Evolutionary conservation across 2,329 filamentous ascomycete species (phyloP).

Genomic region (Pseudodiploospora longispora): DNA sequence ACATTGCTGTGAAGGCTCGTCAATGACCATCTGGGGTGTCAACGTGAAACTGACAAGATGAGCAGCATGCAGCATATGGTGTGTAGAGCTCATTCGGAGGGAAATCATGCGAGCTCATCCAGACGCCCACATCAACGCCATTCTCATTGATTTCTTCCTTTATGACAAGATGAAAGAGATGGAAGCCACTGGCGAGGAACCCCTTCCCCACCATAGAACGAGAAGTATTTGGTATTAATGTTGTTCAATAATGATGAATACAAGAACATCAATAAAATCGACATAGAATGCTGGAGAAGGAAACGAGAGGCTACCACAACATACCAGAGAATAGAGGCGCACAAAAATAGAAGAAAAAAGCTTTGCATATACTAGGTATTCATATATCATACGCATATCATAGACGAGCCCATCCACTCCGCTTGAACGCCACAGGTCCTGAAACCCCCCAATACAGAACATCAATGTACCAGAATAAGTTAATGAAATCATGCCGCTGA

Average conservation of each 20-base stretch:
- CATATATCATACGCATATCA: too few relatives aligned
- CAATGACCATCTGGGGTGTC: background rate
- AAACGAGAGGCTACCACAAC: too few relatives aligned
- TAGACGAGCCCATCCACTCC: background rate
- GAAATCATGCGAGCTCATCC: slow-evolving; percentile 72
- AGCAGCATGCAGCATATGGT: slow-evolving; percentile 86
- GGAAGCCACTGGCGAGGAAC: slow-evolving; percentile 54
- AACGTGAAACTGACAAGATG: background rate
- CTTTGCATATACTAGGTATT: too few relatives aligned
- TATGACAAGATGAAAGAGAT: slow-evolving; percentile 90
- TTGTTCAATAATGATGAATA: background rate
- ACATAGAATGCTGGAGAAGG: background rate
- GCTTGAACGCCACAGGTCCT: slow-evolving; percentile 9
- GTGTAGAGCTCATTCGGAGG: slow-evolving; percentile 76
- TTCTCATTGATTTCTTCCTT: slow-evolving; percentile 93
- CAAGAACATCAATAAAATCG: background rate
- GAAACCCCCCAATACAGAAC: slow-evolving; percentile 1
- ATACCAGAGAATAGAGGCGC: too few relatives aligned
- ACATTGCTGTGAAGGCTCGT: background rate
- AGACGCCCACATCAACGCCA: slow-evolving; percentile 68
- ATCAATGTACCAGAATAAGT: background rate
- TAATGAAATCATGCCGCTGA: slow-evolving; percentile 24
- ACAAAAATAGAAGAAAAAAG: too few relatives aligned
- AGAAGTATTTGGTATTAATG: slow-evolving; percentile 86
- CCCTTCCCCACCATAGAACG: slow-evolving; percentile 72